Base-by-base conservation (phyloP, 2,329 filamentous ascomycete species). In the Orbilia javanica region DNA sequence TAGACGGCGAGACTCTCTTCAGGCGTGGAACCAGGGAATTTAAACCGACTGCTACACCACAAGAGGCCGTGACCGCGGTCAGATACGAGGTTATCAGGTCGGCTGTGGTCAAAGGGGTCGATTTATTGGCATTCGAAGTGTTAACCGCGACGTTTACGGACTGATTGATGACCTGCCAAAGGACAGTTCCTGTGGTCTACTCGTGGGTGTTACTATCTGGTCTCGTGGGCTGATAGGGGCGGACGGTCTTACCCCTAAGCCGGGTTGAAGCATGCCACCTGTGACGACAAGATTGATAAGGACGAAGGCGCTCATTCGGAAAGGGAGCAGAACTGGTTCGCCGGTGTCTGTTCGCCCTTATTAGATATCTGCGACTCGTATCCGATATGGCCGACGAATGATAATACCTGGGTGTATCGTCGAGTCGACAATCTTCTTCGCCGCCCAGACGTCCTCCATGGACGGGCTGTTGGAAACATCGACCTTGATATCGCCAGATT, bases 141-240 rank as follows among this genome's bases (percentile, higher is more conserved):
- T 99, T 99, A 88, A 99, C 95, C 81, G 93, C 95, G 29, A 99
- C 96, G 84, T 99, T 99, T 82, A 99, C 91, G 11, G 94, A 97
- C 86, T 99, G 96, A 85, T 99, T 99, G 81, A 92, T 90, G 74
- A 97, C 90, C 86, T 99, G 96, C 96, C 96, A 99, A 80, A 91
- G 91, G 42, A 98, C 87, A 4, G 93, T 97, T 65, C 95, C 96
- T 48, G 34, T 46, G 44, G 71, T 75, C 77, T 75, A 52, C 34
- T 11, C 18, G 18, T 39, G n/a, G 31, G n/a, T 46, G 44, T 65
- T 44, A 68, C n/a, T 68, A 68, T 68, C 68, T 27, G 52, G 66
- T 39, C 20, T 20, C 8, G 46, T 29, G 4, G 39, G 15, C 8
- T 18, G 8, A 25, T 53, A 66, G 53, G 36, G 57, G 13, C 42